Evolutionary conservation across 257 asterid species (phyloP).

Genomic region (Salvia hispanica): DNA sequence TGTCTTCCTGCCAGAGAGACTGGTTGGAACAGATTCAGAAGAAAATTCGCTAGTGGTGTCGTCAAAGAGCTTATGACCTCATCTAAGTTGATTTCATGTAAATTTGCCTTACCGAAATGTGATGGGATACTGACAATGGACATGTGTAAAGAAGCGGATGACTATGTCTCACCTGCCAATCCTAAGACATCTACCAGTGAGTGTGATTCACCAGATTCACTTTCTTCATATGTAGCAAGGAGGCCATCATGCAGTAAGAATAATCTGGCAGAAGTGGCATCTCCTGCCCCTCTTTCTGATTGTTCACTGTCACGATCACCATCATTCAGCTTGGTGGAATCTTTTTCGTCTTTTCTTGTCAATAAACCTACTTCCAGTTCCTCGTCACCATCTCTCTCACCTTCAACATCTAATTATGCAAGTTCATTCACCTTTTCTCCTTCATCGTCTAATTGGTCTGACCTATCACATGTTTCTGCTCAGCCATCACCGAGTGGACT

Average conservation of each 20-base stretch:
- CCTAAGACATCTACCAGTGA: constrained; percentile 46
- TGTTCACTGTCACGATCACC: constrained; percentile 50
- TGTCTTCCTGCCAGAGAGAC: constrained; percentile 67
- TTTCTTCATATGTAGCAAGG: constrained; percentile 49
- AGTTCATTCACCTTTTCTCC: constrained; percentile 83
- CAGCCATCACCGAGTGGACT: constrained; percentile 62
- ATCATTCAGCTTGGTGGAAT: constrained; percentile 55
- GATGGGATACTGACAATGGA: constrained; percentile 34
- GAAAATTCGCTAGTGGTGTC: constrained; percentile 49
- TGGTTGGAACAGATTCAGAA: constrained; percentile 75
- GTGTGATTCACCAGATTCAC: constrained; percentile 49
- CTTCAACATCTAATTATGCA: constrained; percentile 73
- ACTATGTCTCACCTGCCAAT: constrained; percentile 36
- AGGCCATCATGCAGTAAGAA: constrained; percentile 42
- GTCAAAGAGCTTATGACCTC: constrained; percentile 54
- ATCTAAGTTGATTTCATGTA: constrained; percentile 40
- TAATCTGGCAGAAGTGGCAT: constrained; percentile 40
- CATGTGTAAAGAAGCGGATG: constrained; percentile 37
- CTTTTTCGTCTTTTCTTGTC: constrained; percentile 56
- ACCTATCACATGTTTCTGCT: constrained; percentile 61
- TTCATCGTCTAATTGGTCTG: constrained; percentile 87
- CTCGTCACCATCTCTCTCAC: constrained; percentile 70
- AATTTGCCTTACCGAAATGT: constrained; percentile 19
- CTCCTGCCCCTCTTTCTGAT: constrained; percentile 35
- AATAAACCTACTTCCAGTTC: constrained; percentile 50